Percentiles rank a stretch among this genome's conserved stretches.
These are phyloP conservation scores for Nissolia schottii DNA, from an alignment of 306 rosid species.

Conservation along the genomic window DNA sequence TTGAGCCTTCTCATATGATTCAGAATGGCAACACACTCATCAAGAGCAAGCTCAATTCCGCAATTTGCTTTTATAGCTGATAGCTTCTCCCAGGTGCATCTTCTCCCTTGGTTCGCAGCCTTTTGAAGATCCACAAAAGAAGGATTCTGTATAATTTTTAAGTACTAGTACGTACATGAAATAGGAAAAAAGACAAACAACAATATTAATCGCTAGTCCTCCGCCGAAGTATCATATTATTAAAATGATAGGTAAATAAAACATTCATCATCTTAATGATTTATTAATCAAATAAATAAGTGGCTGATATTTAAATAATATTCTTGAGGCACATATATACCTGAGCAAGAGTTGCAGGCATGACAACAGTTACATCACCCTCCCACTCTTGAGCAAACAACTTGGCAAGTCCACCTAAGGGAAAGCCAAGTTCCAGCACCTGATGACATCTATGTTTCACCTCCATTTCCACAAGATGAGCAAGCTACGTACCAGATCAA, in stretches of 20 bases:
- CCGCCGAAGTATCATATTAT: background rate
- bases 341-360: constrained; percentile 98
- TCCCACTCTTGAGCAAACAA: constrained; percentile 99
- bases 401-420: constrained; percentile 83
- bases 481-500: constrained; percentile 68
- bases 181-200: background rate
- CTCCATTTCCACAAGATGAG: constrained; percentile 97
- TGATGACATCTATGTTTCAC: constrained; percentile 96
- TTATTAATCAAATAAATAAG: background rate
- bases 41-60: constrained; percentile 88
- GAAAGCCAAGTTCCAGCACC: constrained; percentile 82
- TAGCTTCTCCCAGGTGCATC: constrained; percentile 99
- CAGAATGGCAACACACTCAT: constrained; percentile 84
- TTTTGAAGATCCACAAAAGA: constrained; percentile 86
- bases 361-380: constrained; percentile 94
- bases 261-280: background rate
- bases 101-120: constrained; percentile 93
- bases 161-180: constrained; percentile 61
- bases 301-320: background rate
- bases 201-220: constrained; percentile 14
- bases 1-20: constrained; percentile 85
- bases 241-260: background rate
- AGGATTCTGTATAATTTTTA: constrained; percentile 88
- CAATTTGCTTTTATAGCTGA: constrained; percentile 94
- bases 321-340: constrained; percentile 35